Base-by-base conservation (phyloP, 2,329 filamentous ascomycete species). In the Cordyceps fumosorosea region DNA sequence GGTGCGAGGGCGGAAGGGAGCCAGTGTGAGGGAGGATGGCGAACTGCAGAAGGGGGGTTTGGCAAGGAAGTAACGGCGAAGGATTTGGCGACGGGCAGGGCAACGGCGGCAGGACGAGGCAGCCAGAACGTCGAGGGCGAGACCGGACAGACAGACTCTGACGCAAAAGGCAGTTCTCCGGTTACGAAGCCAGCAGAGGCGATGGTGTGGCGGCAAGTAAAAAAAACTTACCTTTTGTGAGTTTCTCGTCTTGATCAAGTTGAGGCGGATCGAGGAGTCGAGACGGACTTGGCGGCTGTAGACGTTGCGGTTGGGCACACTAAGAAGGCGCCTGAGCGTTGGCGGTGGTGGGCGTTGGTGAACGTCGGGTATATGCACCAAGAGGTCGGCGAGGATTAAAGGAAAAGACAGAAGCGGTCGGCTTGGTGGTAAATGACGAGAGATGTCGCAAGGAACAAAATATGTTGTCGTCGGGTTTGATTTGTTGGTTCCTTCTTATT, bases 381-480 rank as follows among this genome's bases (percentile, higher is more conserved):
- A 37, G 34, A 12, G n/a, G 8, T 34, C 18, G 34, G n/a, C 14
- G 12, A 55, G 32, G 7, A 47, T 29, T 24, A 32, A 20, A 12
- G 16, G n/a, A 16, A 22, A 32, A 29, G 44, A n/a, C 4, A 34
- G 51, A 32, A 22, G 24, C 3, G 29, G 54, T 47, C 40, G 42
- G 20, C 22, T 44, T 29, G 18, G 40, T 45, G 24, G 22, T 14
- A 29, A 56, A 32, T 24, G 40, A 26, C 11, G 40, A 2, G 5
- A 11, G 22, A 16, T 22, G 16, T 34, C 26, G 54, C 18, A 56
- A 22, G 5, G 26, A 34, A 16, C 5, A 5, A 16, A 42, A 29
- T 16, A 58, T 44, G 42, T 51, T 51, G 26, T 54, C 45, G 55
- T 50, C 55, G 55, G 55, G n/a, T 37, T 50, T 32, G 55, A 44